Base-by-base conservation (phyloP, 371 early-diverging fungal species). In the Mortierella sp. region DNA sequence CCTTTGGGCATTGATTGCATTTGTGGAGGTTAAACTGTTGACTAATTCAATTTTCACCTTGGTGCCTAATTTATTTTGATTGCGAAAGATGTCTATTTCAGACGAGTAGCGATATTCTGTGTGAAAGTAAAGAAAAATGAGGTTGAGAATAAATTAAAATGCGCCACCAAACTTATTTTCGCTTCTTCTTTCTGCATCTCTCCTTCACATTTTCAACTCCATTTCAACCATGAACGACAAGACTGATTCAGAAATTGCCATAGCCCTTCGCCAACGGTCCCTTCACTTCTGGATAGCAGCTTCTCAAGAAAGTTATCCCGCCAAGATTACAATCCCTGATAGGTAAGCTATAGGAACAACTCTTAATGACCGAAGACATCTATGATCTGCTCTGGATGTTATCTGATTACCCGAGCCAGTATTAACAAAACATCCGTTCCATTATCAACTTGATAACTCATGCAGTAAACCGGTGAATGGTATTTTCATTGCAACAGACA, bases 221-320 rank as follows among this genome's bases (percentile, higher is more conserved):
- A 81, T n/a, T 78, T 75, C 2, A 76, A 81, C 38, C 48, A 41
- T 8, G 80, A 77, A 71, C 43, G 71, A 68, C 55, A 51, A 29
- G 58, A 75, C 75, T 41, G 78, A 83, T 27, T 21, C 70, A 35
- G 81, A 84, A 49, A 71, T 81, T 14, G 85, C 85, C 27, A 73
- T 76, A 11, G 74, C 56, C n/a, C 82, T 91, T 51, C 79, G 90
- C 48, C 76, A 83, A 46, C 86, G 90, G 21, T 90, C 90, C 16
- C 74, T 92, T 38, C 76, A 75, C 32, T 84, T 92, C 56, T 91
- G 90, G 90, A 75, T 91, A 3, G 60, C 88, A 49, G 87, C 88
- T 7, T 70, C 77, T 21, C 75, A 84, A 49, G 38, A 80, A 24
- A 70, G 77, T 29, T 87, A 88, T 1, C 49, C 73, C 0, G 83